phyloP scores from a whole-genome alignment of 106 monocot species.

The Posidonia australis region DNA sequence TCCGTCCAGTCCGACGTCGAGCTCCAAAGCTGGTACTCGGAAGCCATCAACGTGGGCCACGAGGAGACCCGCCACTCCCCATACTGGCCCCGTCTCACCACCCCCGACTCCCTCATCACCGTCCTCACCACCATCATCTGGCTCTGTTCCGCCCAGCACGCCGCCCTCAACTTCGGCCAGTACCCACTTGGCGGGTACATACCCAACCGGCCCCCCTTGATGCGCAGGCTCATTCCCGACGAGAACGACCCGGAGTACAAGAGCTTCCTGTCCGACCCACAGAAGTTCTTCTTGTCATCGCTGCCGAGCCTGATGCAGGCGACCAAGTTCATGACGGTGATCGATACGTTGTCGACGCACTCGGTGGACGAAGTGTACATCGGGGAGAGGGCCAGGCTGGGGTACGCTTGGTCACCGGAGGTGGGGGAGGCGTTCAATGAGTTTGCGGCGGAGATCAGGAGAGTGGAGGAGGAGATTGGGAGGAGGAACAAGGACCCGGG shows the following conservation, averaged over 20 bases:
- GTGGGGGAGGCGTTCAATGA: slow-evolving; percentile 27
- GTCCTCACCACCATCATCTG: slow-evolving; percentile 75
- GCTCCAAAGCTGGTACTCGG: slow-evolving; percentile 67
- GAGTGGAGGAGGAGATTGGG: slow-evolving; percentile 56
- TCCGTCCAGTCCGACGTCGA: slow-evolving; percentile 43
- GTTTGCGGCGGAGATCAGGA: slow-evolving; percentile 42
- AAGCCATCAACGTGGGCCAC: slow-evolving; percentile 57
- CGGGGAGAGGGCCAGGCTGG: slow-evolving; percentile 27
- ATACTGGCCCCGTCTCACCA: slow-evolving; percentile 64
- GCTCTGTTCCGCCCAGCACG: slow-evolving; percentile 86
- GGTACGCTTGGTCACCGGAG: slow-evolving; percentile 29
- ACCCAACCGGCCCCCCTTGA: slow-evolving; percentile 67
- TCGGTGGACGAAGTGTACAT: slow-evolving; percentile 97
- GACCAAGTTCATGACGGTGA: slow-evolving; percentile 92
- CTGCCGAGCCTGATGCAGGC: slow-evolving; percentile 65
- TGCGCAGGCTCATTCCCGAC: slow-evolving; percentile 61
- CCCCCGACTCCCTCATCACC: slow-evolving; percentile 32
- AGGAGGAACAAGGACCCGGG: slow-evolving; percentile 39
- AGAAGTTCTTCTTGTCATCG: slow-evolving; percentile 49
- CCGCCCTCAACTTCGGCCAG: slow-evolving; percentile 94
- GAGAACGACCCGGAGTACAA: slow-evolving; percentile 35
- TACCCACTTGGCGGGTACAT: slow-evolving; percentile 90
- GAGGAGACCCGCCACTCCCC: slow-evolving; percentile 39
- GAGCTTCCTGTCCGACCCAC: slow-evolving; percentile 55
- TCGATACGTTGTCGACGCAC: slow-evolving; percentile 86